Conservation (phyloP, 495 filamentous ascomycete species). For the Chaetomidium leptoderma region DNA sequence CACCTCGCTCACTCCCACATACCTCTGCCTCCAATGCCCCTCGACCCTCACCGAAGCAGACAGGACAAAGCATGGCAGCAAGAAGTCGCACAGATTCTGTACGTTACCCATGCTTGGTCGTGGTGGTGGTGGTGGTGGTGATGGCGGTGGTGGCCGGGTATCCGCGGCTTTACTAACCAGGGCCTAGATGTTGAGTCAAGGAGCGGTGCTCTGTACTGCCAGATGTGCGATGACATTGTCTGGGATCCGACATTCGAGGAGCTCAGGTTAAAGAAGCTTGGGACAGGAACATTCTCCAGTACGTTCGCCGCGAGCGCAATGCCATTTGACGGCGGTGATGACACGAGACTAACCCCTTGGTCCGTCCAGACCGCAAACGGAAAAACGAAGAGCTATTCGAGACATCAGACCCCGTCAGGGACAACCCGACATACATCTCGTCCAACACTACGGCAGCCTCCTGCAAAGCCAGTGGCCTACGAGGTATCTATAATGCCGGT, state of each 20-base stretch:
- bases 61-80: constrained; percentile 52
- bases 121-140: not conserved
- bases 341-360: not conserved
- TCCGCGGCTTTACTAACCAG: constrained; percentile 19
- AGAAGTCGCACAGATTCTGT: constrained; percentile 64
- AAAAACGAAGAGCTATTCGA: constrained; percentile 57
- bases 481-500: constrained; percentile 91
- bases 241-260: constrained; percentile 82
- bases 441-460: constrained; percentile 58
- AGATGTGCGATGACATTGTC: constrained; percentile 78
- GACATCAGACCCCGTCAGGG: constrained; percentile 44
- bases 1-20: constrained; percentile 55
- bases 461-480: constrained; percentile 67
- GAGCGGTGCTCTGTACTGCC: constrained; percentile 72
- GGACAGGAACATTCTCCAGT: constrained; percentile 48
- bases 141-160: not conserved
- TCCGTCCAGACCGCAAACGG: constrained; percentile 50
- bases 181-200: constrained; percentile 73
- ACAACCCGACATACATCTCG: constrained; percentile 57
- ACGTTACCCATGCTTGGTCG: too few relatives aligned
- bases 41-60: constrained; percentile 53
- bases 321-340: not conserved
- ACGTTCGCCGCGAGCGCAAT: not conserved
- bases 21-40: constrained; percentile 68
- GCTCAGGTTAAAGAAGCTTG: constrained; percentile 56